A percentile compares a stretch with the other conserved stretches of the same genome.
Evolutionary conservation across 768 basidiomycete genomes (phyloP).

Genomic region (Lepiota brunneoincarnata): DNA sequence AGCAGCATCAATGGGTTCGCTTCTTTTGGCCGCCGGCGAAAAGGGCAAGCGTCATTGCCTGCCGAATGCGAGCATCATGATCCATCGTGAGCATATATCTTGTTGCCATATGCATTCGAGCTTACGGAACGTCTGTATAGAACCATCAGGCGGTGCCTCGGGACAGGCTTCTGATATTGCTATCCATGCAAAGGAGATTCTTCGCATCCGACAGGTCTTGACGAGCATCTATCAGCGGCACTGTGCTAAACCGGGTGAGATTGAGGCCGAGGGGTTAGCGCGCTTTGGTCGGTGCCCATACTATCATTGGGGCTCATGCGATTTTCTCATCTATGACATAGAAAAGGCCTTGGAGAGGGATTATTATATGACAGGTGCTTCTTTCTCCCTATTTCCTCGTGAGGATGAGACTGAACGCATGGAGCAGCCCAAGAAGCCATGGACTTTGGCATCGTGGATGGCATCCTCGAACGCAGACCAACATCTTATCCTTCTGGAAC

Average conservation of each 20-base stretch:
- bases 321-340: slow-evolving; percentile 29
- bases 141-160: slow-evolving; percentile 94
- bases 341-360: slow-evolving; percentile 91
- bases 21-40: slow-evolving; percentile 89
- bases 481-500: slow-evolving; percentile 36
- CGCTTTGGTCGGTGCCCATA: slow-evolving; percentile 67
- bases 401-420: slow-evolving; percentile 17
- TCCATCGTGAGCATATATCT: slow-evolving; percentile 70
- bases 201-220: slow-evolving; percentile 79
- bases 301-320: slow-evolving; percentile 9
- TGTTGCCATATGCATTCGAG: slow-evolving; percentile 10
- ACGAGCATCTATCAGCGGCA: slow-evolving; percentile 90
- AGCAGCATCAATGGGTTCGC: slow-evolving; percentile 94
- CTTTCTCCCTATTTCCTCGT: slow-evolving; percentile 17
- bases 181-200: slow-evolving; percentile 96
- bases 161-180: slow-evolving; percentile 97
- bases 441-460: slow-evolving; percentile 91
- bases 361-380: slow-evolving; percentile 89
- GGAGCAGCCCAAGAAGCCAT: slow-evolving; percentile 78
- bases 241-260: slow-evolving; percentile 69
- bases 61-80: slow-evolving; percentile 96
- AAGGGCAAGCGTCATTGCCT: slow-evolving; percentile 89
- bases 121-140: slow-evolving; percentile 37
- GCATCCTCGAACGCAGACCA: slow-evolving; percentile 75
- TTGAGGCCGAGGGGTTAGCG: slow-evolving; percentile 55